phyloP scores from a whole-genome alignment of 371 early-diverging fungal genomes.

The Mucor lusitanicus region DNA sequence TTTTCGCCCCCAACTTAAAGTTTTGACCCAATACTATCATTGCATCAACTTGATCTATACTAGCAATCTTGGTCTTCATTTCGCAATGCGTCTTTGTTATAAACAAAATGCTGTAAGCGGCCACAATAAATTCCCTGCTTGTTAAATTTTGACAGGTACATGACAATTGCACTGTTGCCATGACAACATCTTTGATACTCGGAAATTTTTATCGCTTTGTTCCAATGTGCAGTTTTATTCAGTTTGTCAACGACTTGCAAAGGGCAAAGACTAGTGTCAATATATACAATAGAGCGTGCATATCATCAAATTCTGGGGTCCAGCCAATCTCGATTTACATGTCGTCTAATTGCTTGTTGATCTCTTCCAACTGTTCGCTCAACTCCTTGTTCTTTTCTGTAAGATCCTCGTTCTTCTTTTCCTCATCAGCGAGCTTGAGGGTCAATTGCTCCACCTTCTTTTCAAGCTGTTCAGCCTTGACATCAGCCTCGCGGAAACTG shows the following conservation, averaged over 20 bases:
- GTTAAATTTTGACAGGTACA: not conserved
- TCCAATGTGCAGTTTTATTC: not conserved
- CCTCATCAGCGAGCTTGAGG: slow-evolving; percentile 55
- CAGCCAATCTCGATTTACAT: slow-evolving; percentile 46
- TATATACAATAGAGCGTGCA: not conserved
- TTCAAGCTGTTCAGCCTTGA: slow-evolving; percentile 81
- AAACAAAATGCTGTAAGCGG: too few relatives aligned
- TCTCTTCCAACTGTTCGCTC: slow-evolving; percentile 71
- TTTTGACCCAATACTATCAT: too few relatives aligned
- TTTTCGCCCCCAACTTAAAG: too few relatives aligned
- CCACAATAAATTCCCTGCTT: not conserved
- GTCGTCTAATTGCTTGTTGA: slow-evolving; percentile 69
- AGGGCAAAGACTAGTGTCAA: not conserved
- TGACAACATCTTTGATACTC: not conserved
- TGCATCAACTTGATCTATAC: too few relatives aligned
- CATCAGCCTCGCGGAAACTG: slow-evolving; percentile 78
- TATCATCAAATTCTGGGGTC: not conserved
- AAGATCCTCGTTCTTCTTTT: slow-evolving; percentile 65
- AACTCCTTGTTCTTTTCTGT: slow-evolving; percentile 58
- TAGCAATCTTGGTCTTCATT: too few relatives aligned
- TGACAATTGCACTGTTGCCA: not conserved
- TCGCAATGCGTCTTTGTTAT: too few relatives aligned
- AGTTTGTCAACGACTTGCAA: not conserved
- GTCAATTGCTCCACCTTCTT: slow-evolving; percentile 75
- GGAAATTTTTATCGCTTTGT: not conserved